Conservation (phyloP, 148 eudicot species). For the Vaccinium macrocarpon region DNA sequence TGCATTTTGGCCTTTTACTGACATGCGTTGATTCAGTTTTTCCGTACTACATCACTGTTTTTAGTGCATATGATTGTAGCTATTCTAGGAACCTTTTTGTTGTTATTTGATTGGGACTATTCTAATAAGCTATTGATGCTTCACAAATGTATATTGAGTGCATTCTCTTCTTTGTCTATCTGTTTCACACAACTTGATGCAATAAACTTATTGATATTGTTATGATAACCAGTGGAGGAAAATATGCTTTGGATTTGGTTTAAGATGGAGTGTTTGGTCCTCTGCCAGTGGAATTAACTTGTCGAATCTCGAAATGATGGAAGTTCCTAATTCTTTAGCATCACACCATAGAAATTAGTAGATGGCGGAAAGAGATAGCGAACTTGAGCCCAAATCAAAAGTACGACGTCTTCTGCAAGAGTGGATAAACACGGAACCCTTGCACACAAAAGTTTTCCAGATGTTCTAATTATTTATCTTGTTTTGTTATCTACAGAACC, state of each 20-base stretch:
- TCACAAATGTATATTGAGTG: background rate
- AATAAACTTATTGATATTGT: background rate
- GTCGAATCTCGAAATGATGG: background rate
- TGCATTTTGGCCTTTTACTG: slow-evolving; percentile 9
- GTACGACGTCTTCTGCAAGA: slow-evolving; percentile 4
- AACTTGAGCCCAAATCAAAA: background rate
- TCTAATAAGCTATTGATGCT: background rate
- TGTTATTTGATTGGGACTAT: background rate
- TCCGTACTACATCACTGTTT: background rate
- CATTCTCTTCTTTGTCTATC: background rate
- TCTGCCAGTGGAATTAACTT: background rate
- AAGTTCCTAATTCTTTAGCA: background rate
- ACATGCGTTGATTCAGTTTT: background rate
- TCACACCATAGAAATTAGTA: background rate
- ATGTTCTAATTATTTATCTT: background rate
- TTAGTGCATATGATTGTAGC: background rate
- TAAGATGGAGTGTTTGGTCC: background rate
- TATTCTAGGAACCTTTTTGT: background rate
- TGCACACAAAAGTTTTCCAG: background rate
- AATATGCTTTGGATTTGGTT: background rate
- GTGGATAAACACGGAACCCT: background rate
- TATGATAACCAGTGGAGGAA: background rate
- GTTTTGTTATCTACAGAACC: background rate
- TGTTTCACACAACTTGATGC: background rate
- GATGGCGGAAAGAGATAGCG: background rate